Conservation (phyloP, 805 yeast species). For the Nakazawaea pomicola region DNA sequence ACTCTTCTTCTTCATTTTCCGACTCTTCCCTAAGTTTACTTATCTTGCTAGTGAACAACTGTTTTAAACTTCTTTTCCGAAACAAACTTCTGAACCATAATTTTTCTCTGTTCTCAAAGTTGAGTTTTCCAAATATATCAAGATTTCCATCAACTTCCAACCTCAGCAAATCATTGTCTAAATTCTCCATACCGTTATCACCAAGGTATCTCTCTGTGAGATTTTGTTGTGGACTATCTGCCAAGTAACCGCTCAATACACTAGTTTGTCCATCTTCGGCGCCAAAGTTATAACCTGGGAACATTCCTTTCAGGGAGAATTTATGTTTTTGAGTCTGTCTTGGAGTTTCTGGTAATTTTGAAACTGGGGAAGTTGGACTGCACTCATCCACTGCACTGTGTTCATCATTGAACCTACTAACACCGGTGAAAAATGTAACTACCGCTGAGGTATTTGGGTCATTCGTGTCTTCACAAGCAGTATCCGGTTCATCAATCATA, state of each 20-base stretch:
- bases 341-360: neutral
- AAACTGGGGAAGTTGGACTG: neutral
- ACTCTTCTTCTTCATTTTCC: neutral
- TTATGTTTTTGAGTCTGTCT: neutral
- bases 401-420: no score
- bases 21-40: neutral
- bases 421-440: no score
- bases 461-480: no score
- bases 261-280: neutral
- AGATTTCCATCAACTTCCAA: neutral
- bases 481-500: no score
- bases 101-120: neutral
- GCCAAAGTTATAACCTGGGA: slow-evolving; percentile 1
- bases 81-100: neutral
- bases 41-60: neutral
- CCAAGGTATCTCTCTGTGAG: slow-evolving; percentile 6
- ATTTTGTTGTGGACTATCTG: slow-evolving; percentile 1
- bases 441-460: no score
- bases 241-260: neutral
- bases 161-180: slow-evolving; percentile 1
- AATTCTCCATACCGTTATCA: slow-evolving; percentile 1
- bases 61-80: neutral
- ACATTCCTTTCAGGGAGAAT: slow-evolving; percentile 1
- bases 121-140: neutral
- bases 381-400: no score